Evolutionary conservation across 805 yeast species (phyloP).

Genomic region (Lachancea mirantina): DNA sequence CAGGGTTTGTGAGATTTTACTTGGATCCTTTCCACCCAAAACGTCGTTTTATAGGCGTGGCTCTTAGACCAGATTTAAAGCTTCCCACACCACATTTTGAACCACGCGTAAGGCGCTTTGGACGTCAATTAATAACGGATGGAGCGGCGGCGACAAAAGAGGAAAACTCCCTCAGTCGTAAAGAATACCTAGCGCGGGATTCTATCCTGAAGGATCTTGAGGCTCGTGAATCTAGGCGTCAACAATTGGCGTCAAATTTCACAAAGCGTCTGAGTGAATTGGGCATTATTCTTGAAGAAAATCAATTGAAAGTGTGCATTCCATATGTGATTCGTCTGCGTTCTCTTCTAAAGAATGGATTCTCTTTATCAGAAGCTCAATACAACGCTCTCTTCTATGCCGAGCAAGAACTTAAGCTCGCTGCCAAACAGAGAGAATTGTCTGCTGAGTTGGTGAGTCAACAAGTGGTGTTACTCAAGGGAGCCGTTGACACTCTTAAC

Average conservation of each 20-base stretch:
- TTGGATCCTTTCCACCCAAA: slow-evolving; percentile 94
- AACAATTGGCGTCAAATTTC: slow-evolving; percentile 26
- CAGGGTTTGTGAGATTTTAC: slow-evolving; percentile 88
- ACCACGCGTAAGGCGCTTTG: slow-evolving; percentile 84
- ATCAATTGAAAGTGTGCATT: slow-evolving; percentile 35
- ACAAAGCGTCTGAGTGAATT: slow-evolving; percentile 18
- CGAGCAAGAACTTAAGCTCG: slow-evolving; percentile 38
- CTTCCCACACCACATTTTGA: slow-evolving; percentile 87
- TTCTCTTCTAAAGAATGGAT: slow-evolving; percentile 54
- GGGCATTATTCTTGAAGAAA: slow-evolving; percentile 24
- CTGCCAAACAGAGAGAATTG: slow-evolving; percentile 32
- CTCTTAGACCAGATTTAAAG: slow-evolving; percentile 52
- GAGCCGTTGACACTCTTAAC: slow-evolving; percentile 14
- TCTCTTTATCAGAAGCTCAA: slow-evolving; percentile 47
- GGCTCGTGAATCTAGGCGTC: slow-evolving; percentile 38
- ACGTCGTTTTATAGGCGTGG: slow-evolving; percentile 84
- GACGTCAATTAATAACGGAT: slow-evolving; percentile 51
- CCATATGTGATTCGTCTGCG: slow-evolving; percentile 49
- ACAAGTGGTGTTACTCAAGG: slow-evolving; percentile 15
- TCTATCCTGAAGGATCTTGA: slow-evolving; percentile 37
- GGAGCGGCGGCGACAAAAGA: slow-evolving; percentile 46
- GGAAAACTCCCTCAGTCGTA: slow-evolving; percentile 55
- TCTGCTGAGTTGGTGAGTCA: slow-evolving; percentile 23
- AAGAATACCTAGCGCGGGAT: slow-evolving; percentile 53
- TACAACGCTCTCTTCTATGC: slow-evolving; percentile 49